Evolutionary conservation across 495 filamentous ascomycete genomes (phyloP), one percentile per base, ranked within the genome.

Genomic region (Amphirosellinia nigrospora): DNA sequence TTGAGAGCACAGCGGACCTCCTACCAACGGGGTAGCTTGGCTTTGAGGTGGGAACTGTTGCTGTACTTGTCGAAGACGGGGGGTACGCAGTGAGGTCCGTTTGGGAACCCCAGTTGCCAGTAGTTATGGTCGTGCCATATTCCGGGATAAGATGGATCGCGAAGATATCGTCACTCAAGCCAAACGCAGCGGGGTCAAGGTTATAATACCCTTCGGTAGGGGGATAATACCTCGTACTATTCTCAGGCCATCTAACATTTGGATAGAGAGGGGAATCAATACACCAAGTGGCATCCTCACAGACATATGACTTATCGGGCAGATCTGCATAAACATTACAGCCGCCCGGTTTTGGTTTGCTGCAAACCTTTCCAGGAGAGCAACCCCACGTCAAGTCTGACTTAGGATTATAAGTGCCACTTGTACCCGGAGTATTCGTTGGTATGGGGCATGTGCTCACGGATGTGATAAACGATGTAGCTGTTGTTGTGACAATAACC

Each of bases 91-190:
- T 81, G 34, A 87, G 39, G n/a, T 70, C 64, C 1, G 83, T 59
- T 66, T 86, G 84, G 16, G 83, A 79, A 3, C 43, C 77, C 79
- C 80, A 87, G 64, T 86, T 82, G 11, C 85, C 84, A 0, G 84
- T 86, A 10, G 69, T 71, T 64, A 74, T 73, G 16, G 79, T 85
- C 1, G 75, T 79, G 8, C 75, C 62, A 15, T 66, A 64, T 45
- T 73, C 78, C 1, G 66, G 52, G 3, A 59, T 26, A 7, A 66
- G 11, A 36, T 70, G 36, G 3, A 76, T 39, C 48, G 76, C 81
- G 71, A 92, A 92, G 43, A 93, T 90, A 39, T 81, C 83, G 68
- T 89, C 86, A 58, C 83, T 85, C 32, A 93, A 73, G 9, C 89
- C 89, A 72, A 93, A 93, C 19, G 80, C 81, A 1, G 75, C 71